These are phyloP conservation scores for Boletus edulis DNA, from an alignment of 768 basidiomycete species.

Conservation along the genomic window DNA sequence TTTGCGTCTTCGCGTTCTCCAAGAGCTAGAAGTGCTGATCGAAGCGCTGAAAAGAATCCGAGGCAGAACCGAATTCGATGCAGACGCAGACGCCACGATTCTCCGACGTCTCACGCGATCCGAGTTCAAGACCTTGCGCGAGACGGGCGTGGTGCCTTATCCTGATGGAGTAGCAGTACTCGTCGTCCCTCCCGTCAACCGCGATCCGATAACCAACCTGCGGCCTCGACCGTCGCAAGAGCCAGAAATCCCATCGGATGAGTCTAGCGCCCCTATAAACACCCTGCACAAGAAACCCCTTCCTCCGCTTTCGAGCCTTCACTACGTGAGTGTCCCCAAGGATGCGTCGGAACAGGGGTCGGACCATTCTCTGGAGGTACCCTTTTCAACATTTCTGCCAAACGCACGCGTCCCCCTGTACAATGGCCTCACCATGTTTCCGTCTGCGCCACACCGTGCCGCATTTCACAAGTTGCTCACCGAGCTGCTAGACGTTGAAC, in stretches of 20 bases:
- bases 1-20: slow-evolving; percentile 69
- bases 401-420: slow-evolving; percentile 56
- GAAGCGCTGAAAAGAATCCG: slow-evolving; percentile 18
- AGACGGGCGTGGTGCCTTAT: slow-evolving; percentile 47
- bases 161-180: slow-evolving; percentile 63
- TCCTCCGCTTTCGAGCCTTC: slow-evolving; percentile 29
- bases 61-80: not conserved
- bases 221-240: slow-evolving; percentile 42
- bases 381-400: slow-evolving; percentile 28
- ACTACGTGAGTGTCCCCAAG: not conserved
- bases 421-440: slow-evolving; percentile 65
- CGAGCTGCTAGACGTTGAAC: slow-evolving; percentile 49
- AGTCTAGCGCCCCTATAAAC: not conserved
- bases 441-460: slow-evolving; percentile 57
- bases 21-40: slow-evolving; percentile 66
- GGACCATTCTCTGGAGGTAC: slow-evolving; percentile 3
- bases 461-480: slow-evolving; percentile 50
- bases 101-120: slow-evolving; percentile 62
- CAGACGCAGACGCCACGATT: slow-evolving; percentile 34
- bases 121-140: slow-evolving; percentile 53
- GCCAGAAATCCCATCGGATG: slow-evolving; percentile 27
- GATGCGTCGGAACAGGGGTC: not conserved
- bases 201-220: slow-evolving; percentile 43
- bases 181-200: slow-evolving; percentile 65
- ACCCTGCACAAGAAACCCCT: slow-evolving; percentile 14